Percentiles rank a stretch among this genome's conserved stretches.
phyloP scores from a whole-genome alignment of 345 rosid genomes.

The Erodium maritimum region DNA sequence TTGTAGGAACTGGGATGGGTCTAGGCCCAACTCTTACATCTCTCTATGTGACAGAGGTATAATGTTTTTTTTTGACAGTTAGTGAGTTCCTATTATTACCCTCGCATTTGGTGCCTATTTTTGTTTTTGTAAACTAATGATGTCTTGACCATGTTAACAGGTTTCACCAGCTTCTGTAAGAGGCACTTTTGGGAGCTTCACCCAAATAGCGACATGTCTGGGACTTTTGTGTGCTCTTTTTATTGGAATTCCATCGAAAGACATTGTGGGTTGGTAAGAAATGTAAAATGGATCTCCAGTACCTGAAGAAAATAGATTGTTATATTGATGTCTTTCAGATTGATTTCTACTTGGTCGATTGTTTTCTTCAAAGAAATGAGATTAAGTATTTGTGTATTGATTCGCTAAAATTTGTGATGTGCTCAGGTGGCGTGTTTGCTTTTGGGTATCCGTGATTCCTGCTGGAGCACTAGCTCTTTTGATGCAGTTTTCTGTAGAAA shows the following conservation, averaged over 20 bases:
- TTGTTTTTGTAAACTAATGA: slow-evolving; percentile 3
- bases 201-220: slow-evolving; percentile 70
- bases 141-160: slow-evolving; percentile 23
- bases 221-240: slow-evolving; percentile 66
- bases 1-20: slow-evolving; percentile 94
- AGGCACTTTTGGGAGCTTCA: slow-evolving; percentile 82
- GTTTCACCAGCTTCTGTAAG: slow-evolving; percentile 86
- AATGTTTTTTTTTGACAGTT: slow-evolving; percentile 3
- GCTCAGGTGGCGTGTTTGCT: slow-evolving; percentile 88
- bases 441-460: slow-evolving; percentile 65
- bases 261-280: slow-evolving; percentile 59
- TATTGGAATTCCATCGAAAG: slow-evolving; percentile 75
- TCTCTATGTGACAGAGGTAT: slow-evolving; percentile 93
- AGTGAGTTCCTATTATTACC: not conserved
- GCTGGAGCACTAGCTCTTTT: slow-evolving; percentile 58
- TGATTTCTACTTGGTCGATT: slow-evolving; percentile 4
- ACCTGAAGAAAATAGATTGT: not conserved
- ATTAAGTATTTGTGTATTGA: not conserved
- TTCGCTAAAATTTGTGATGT: slow-evolving; percentile 3
- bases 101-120: not conserved
- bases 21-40: slow-evolving; percentile 84
- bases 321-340: slow-evolving; percentile 2
- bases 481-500: slow-evolving; percentile 74
- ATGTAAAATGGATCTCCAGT: not conserved
- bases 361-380: not conserved